A percentile compares a stretch with the other conserved stretches of the same genome.
Evolutionary conservation across 768 basidiomycete genomes (phyloP).

Genomic region (Tephrocybe sp.): DNA sequence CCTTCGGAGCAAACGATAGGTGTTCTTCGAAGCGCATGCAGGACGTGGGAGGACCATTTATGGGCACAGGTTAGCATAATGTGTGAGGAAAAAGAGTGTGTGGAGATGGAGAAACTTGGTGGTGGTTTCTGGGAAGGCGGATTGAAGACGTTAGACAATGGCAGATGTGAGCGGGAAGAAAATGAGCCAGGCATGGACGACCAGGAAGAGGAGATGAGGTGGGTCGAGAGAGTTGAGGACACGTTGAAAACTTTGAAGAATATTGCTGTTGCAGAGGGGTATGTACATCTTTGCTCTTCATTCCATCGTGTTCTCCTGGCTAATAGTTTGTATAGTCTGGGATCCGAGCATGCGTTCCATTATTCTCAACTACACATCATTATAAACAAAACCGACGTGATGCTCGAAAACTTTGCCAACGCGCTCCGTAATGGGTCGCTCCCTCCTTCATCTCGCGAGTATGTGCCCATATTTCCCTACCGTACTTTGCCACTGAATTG

Average conservation of each 20-base stretch:
- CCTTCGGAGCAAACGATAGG: slow-evolving; percentile 66
- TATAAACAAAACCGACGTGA: slow-evolving; percentile 58
- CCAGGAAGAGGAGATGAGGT: slow-evolving; percentile 46
- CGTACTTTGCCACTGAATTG: background rate
- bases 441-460: slow-evolving; percentile 53
- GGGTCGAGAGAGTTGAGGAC: slow-evolving; percentile 61
- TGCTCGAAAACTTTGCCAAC: slow-evolving; percentile 68
- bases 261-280: slow-evolving; percentile 67
- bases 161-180: slow-evolving; percentile 33
- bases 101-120: slow-evolving; percentile 62
- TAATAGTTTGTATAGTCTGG: slow-evolving; percentile 35
- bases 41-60: slow-evolving; percentile 93
- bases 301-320: background rate
- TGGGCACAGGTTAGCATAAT: slow-evolving; percentile 87
- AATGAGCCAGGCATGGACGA: slow-evolving; percentile 64
- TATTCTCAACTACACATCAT: slow-evolving; percentile 80
- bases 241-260: slow-evolving; percentile 57
- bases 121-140: slow-evolving; percentile 84
- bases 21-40: slow-evolving; percentile 69
- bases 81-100: slow-evolving; percentile 77
- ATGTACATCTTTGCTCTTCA: slow-evolving; percentile 3
- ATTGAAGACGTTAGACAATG: slow-evolving; percentile 40
- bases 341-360: slow-evolving; percentile 75
- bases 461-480: slow-evolving; percentile 19
- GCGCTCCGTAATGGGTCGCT: slow-evolving; percentile 54